Conservation (phyloP, 2,329 filamentous ascomycete genomes). For the Aureobasidium mangrovei region DNA sequence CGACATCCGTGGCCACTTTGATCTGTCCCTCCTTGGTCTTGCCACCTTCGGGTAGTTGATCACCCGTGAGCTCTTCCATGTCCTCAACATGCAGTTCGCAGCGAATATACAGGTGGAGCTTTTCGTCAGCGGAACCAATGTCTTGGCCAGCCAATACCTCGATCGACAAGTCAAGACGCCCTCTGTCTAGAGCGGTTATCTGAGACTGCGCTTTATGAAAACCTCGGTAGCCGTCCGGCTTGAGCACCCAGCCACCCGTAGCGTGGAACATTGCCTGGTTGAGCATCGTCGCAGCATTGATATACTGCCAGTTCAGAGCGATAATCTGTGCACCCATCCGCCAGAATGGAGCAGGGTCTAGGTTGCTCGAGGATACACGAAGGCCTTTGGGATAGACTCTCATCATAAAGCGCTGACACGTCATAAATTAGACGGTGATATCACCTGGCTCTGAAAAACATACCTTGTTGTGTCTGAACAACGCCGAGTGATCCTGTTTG, state of each 20-base stretch:
- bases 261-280: constrained; percentile 87
- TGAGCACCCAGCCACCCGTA: constrained; percentile 74
- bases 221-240: constrained; percentile 64
- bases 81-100: constrained; percentile 74
- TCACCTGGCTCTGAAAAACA: background rate
- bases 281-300: constrained; percentile 90
- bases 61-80: constrained; percentile 39
- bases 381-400: constrained; percentile 79
- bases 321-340: constrained; percentile 82
- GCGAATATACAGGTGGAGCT: constrained; percentile 67
- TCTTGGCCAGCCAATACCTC: constrained; percentile 69
- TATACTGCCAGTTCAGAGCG: constrained; percentile 87
- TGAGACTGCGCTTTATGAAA: constrained; percentile 16
- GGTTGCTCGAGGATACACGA: constrained; percentile 74
- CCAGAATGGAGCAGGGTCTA: constrained; percentile 81
- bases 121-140: constrained; percentile 48
- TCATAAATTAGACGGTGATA: background rate
- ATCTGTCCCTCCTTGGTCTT: constrained; percentile 46
- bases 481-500: constrained; percentile 42
- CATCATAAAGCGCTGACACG: constrained; percentile 49
- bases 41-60: constrained; percentile 37
- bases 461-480: constrained; percentile 67
- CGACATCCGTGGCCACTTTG: constrained; percentile 39
- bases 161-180: constrained; percentile 56
- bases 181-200: constrained; percentile 16